Evolutionary conservation across 2,329 filamentous ascomycete species (phyloP), one percentile per base, ranked within the genome.

Genomic region (Diaporthe ampelina): DNA sequence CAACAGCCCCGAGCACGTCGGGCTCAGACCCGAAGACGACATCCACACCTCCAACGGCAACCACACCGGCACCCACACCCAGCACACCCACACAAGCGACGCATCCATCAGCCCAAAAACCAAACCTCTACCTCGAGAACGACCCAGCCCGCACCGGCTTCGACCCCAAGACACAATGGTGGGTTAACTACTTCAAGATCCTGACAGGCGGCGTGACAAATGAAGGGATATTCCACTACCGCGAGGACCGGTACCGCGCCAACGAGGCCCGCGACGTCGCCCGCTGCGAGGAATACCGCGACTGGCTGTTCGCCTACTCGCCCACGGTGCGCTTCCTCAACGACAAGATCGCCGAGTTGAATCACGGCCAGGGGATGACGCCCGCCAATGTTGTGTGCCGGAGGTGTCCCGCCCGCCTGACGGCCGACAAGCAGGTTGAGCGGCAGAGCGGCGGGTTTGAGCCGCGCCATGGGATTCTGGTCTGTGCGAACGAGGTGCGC

Each of bases 401-500:
- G 35, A 91, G 95, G 74, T 99, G 97, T 81, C 91, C 91, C 10
- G 87, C 89, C 19, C 84, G 87, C 43, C 83, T 91, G 45, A 21
- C 45, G 7, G 19, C 45, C 6, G 45, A 21, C 45, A 9, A 7
- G 26, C 86, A 89, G 69, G 87, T 93, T 63, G 91, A 93, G 81
- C 85, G 90, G 69, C 87, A 90, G 81, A 90, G 90, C 45, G 97
- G 96, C 35, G 97, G 97, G 0, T 98, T 98, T 82, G 93, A 93
- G 82, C 92, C 95, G 0, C 89, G 93, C 68, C 94, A 95, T 81
- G 97, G 97, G 50, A 98, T 99, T 76, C 82, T 97, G 80, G 88
- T 99, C 29, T 99, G 97, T 84, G 95, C 97, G 69, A 99, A 99
- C 84, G 93, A 97, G 84, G 91, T 98, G 81, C 88, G 93, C 74